Evolutionary conservation across 2,329 filamentous ascomycete species (phyloP), one percentile per base, ranked within the genome.

Genomic region (Fusarium lyarnte): DNA sequence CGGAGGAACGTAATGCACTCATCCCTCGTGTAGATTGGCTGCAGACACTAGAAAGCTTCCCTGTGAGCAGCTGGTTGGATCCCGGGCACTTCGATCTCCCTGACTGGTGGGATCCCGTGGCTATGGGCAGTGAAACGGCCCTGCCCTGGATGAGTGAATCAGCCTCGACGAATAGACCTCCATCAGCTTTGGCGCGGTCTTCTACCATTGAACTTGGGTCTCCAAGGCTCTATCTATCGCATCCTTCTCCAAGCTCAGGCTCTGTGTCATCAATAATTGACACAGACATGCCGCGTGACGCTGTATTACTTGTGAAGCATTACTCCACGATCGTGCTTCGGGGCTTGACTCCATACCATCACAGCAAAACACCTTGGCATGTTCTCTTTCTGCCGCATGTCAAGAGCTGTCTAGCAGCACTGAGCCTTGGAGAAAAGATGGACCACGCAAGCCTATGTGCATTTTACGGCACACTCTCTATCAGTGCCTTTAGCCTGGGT

Each of bases 311-410:
- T 0, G 21, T 74, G 0, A 74, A 74, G 14, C 72, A 74, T 4
- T 74, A 74, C 11, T 57, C 63, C 0, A 69, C 72, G 2, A 66
- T 49, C 2, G 60, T 74, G 4, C 71, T 74, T 9, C 64, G 59
- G 1, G 72, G 71, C 1, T 17, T 74, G 4, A 74, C 72, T 0
- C 72, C 72, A 1, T 74, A 74, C 25, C 58, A 57, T 1, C 72
- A 74, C 10, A 74, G 72, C 38, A 74, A 74, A 4, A 74, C 71
- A 8, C 72, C 71, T 0, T 74, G 72, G 71, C 72, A 74, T 16
- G 35, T 74, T 1, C 49, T 74, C 0, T 74, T 74, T 3, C 38
- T 74, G 0, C 72, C 72, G 0, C 68, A 72, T 10, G 58, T 69
- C 6, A 74, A 74, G 13, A 57, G 60, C 14, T 74, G 72, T 7